These are phyloP conservation scores for Taiwanofungus camphoratus DNA, from an alignment of 1,284 basidiomycete species.

Conservation along the genomic window DNA sequence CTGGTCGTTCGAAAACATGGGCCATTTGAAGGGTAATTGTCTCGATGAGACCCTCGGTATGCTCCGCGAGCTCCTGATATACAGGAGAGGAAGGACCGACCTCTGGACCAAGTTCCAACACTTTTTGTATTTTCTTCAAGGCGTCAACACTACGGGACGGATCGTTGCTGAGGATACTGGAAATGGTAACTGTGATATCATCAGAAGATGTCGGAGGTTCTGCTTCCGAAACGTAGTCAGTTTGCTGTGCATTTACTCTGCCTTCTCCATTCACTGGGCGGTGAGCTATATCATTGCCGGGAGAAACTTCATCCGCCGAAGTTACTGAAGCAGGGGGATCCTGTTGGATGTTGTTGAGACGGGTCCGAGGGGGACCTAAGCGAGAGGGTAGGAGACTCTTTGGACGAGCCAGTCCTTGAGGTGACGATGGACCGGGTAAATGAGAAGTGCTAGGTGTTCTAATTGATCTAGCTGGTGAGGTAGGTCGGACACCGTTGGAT, in stretches of 20 bases:
- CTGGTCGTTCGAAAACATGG: constrained; percentile 78
- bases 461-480: constrained; percentile 37
- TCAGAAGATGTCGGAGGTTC: constrained; percentile 32
- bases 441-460: constrained; percentile 29
- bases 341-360: constrained; percentile 25
- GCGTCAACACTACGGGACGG: constrained; percentile 86
- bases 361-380: constrained; percentile 52
- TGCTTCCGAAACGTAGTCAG: constrained; percentile 15
- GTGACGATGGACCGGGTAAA: constrained; percentile 39
- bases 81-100: constrained; percentile 59
- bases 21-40: constrained; percentile 87
- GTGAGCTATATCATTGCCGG: not conserved
- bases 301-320: not conserved
- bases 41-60: constrained; percentile 83
- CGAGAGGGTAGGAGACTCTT: constrained; percentile 68
- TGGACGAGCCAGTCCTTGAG: constrained; percentile 41
- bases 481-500: constrained; percentile 33
- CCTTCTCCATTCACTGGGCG: constrained; percentile 6
- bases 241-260: constrained; percentile 9
- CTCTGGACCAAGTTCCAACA: constrained; percentile 70
- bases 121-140: constrained; percentile 85
- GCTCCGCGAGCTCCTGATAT: constrained; percentile 76
- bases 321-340: constrained; percentile 7
- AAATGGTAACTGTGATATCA: constrained; percentile 73
- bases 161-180: constrained; percentile 82